These are phyloP conservation scores for Cercospora berteroae DNA, from an alignment of 2,329 filamentous ascomycete species.

Conservation along the genomic window DNA sequence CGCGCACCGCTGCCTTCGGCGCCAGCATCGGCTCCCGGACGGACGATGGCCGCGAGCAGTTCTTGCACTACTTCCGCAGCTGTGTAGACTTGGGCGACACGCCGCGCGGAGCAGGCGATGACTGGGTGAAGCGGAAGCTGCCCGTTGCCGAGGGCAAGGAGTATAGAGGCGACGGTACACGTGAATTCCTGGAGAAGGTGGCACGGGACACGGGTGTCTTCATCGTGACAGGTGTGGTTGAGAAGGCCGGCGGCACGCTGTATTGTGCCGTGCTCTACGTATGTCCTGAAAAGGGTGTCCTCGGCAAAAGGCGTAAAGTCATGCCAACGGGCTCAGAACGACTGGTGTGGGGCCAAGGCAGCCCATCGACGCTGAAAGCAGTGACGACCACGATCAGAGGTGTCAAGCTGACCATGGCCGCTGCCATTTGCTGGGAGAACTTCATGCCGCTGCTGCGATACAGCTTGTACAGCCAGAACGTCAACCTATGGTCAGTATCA, in stretches of 20 bases:
- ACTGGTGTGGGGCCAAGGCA: constrained; percentile 85
- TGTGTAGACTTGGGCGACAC: constrained; percentile 85
- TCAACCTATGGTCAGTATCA: constrained; percentile 66
- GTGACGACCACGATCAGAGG: constrained; percentile 77
- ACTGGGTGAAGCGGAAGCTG: constrained; percentile 66
- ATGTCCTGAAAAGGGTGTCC: constrained; percentile 66
- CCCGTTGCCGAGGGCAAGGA: constrained; percentile 49
- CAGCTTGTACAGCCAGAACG: constrained; percentile 80
- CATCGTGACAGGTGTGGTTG: constrained; percentile 74
- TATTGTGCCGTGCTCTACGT: constrained; percentile 85
- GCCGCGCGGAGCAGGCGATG: constrained; percentile 64
- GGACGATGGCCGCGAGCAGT: constrained; percentile 73
- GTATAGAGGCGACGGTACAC: constrained; percentile 67
- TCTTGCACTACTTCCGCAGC: constrained; percentile 71
- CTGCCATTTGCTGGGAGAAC: constrained; percentile 95
- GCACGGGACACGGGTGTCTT: constrained; percentile 78
- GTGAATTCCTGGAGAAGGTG: constrained; percentile 75
- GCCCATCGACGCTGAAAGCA: constrained; percentile 72
- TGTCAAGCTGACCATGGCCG: constrained; percentile 73
- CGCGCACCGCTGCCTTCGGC: constrained; percentile 76
- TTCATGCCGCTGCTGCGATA: constrained; percentile 90
- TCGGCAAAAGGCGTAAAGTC: constrained; percentile 88
- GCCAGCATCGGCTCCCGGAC: constrained; percentile 68
- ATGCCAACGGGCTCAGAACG: constrained; percentile 87
- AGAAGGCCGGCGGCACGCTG: constrained; percentile 74